These are phyloP conservation scores for Kodamaea alishanica DNA, from an alignment of 1,139 yeast genomes.

Conservation along the genomic window DNA sequence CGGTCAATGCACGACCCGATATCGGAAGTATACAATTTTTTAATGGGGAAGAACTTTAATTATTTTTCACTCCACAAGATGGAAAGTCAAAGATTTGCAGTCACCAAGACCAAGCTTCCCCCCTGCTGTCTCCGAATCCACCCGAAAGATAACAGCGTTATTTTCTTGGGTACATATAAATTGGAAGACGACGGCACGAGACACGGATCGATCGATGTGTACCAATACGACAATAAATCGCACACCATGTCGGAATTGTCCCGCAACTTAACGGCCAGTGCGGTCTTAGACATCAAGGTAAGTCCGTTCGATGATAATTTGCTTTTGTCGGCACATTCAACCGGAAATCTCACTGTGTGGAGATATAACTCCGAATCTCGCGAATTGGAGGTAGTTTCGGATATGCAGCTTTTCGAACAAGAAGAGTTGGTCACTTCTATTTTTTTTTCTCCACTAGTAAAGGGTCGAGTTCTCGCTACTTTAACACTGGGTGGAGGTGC, in stretches of 20 bases:
- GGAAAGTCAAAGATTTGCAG: conserved; percentile 16
- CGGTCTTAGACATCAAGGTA: conserved; percentile 73
- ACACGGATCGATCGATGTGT: conserved; percentile 72
- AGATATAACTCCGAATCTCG: conserved; percentile 19
- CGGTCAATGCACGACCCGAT: neutral
- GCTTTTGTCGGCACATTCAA: conserved; percentile 71
- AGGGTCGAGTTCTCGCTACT: conserved; percentile 42
- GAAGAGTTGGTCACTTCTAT: conserved; percentile 62
- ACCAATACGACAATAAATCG: conserved; percentile 21
- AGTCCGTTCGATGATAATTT: conserved; percentile 48
- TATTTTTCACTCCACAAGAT: neutral
- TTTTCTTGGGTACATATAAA: conserved; percentile 77
- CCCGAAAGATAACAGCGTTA: conserved; percentile 44
- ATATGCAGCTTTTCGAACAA: conserved; percentile 43
- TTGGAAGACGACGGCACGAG: conserved; percentile 55
- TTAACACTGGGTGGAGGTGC: conserved; percentile 56
- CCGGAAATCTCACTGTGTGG: conserved; percentile 75
- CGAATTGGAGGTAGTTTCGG: conserved; percentile 11
- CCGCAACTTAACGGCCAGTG: conserved; percentile 45
- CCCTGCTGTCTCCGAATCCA: conserved; percentile 76
- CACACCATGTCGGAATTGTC: conserved; percentile 21
- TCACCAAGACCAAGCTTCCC: conserved; percentile 53
- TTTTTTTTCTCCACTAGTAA: conserved; percentile 48
- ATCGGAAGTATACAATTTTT: neutral
- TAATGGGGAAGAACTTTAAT: neutral